Evolutionary conservation across 176 grass and related monocot genomes (phyloP).

Genomic region (Saccharum spontaneum): DNA sequence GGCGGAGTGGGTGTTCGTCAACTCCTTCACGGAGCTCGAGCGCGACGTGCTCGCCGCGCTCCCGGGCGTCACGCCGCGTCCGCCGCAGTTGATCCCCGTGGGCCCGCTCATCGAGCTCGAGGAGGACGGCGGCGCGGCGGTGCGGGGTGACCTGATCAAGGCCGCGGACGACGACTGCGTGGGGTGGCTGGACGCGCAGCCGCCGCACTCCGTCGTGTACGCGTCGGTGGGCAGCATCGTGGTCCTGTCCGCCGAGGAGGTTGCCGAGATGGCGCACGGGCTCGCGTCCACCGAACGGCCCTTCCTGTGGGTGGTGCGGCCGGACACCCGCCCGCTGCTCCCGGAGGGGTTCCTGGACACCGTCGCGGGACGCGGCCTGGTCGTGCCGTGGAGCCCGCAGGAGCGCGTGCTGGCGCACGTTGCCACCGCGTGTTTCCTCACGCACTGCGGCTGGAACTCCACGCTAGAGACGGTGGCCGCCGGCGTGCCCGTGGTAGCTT

Average conservation of each 20-base stretch:
- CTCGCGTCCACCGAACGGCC: conserved; percentile 24
- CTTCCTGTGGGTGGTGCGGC: conserved; percentile 58
- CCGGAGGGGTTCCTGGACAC: conserved; percentile 46
- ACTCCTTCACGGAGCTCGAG: conserved; percentile 7
- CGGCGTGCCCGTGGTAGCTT: neutral
- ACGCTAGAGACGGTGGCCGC: neutral
- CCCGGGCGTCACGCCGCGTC: neutral
- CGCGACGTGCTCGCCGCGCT: neutral
- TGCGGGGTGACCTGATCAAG: conserved; percentile 39
- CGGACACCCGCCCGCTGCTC: conserved; percentile 2
- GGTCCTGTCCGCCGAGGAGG: conserved; percentile 29
- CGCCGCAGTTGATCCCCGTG: neutral
- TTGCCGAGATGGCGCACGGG: conserved; percentile 45
- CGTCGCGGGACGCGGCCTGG: conserved; percentile 23
- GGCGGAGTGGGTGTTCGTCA: neutral
- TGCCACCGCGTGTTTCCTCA: conserved; percentile 48
- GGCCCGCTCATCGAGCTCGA: neutral
- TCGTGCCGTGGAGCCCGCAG: conserved; percentile 59
- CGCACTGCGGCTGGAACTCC: conserved; percentile 83
- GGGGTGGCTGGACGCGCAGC: conserved; percentile 48
- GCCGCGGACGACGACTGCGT: conserved; percentile 27
- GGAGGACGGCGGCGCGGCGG: neutral
- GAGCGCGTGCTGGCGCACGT: conserved; percentile 43
- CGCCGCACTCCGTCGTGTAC: conserved; percentile 34
- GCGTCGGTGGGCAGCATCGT: conserved; percentile 55